Evolutionary conservation across 2,329 filamentous ascomycete species (phyloP).

Genomic region (Microthyrium microscopicum): DNA sequence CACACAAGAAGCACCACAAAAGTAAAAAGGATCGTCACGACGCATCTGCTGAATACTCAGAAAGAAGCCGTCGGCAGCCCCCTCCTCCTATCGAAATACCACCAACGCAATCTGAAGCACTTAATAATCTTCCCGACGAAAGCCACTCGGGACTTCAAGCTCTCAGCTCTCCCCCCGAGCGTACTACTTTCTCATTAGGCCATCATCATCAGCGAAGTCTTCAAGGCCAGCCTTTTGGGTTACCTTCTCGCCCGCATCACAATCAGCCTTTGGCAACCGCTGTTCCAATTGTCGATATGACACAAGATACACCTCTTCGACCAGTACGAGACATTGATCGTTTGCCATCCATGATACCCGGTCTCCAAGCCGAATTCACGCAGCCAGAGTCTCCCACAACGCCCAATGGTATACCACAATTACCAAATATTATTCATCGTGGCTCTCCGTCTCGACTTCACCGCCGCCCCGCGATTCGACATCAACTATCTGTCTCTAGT

Average conservation of each 20-base stretch:
- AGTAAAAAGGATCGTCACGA: background rate
- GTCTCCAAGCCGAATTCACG: constrained; percentile 55
- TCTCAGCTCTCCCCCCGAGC: constrained; percentile 56
- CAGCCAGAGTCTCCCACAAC: constrained; percentile 86
- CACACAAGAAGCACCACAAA: background rate
- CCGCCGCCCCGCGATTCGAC: constrained; percentile 71
- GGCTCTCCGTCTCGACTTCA: constrained; percentile 27
- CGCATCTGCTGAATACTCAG: constrained; percentile 1
- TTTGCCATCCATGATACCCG: constrained; percentile 63
- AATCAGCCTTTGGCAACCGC: constrained; percentile 53
- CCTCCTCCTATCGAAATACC: constrained; percentile 77
- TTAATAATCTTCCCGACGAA: constrained; percentile 23
- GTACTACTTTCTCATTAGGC: constrained; percentile 45
- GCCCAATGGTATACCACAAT: constrained; percentile 51
- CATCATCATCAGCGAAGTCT: constrained; percentile 36
- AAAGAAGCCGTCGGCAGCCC: constrained; percentile 46
- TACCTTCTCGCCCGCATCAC: constrained; percentile 29
- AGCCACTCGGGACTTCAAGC: too few species aligned
- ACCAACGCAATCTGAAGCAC: background rate
- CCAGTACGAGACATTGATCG: constrained; percentile 70
- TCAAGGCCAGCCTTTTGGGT: constrained; percentile 17
- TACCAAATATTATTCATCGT: constrained; percentile 24
- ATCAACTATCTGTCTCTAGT: constrained; percentile 72
- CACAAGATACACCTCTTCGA: constrained; percentile 48
- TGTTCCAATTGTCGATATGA: constrained; percentile 51